Conservation (phyloP, 148 eudicot species). For the Rhododendron williamsianum region DNA sequence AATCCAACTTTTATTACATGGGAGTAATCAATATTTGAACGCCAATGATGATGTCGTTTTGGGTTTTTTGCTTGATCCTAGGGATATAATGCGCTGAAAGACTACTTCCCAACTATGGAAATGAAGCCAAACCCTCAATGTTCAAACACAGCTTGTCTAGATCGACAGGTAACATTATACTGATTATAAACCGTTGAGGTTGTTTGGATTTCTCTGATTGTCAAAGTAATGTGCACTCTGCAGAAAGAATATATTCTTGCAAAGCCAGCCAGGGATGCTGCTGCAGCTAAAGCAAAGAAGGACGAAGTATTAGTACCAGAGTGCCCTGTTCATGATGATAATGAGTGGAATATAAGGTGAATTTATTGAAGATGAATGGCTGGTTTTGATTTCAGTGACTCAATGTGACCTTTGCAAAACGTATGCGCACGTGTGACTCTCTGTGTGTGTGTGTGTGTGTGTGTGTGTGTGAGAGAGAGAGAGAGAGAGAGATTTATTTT, state of each 20-base stretch:
- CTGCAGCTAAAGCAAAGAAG: constrained; percentile 67
- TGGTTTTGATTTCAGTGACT: not conserved
- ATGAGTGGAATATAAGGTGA: constrained; percentile 94
- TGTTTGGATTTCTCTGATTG: not conserved
- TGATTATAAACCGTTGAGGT: not conserved
- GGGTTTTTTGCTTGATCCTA: constrained; percentile 21
- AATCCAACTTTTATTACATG: not conserved
- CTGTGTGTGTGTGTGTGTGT: not conserved
- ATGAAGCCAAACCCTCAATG: constrained; percentile 96
- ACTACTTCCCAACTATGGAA: constrained; percentile 91
- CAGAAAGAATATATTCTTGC: constrained; percentile 69
- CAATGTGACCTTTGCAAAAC: not conserved
- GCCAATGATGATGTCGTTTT: not conserved
- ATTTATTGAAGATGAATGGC: not conserved
- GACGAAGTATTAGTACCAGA: constrained; percentile 50
- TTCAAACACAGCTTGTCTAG: constrained; percentile 82
- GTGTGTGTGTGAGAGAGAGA: too few species aligned
- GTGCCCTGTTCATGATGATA: constrained; percentile 67
- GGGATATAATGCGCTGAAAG: constrained; percentile 95
- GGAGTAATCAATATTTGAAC: not conserved
- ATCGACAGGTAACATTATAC: constrained; percentile 58
- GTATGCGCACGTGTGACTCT: not conserved
- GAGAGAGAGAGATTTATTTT: not conserved
- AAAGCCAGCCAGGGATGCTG: constrained; percentile 89
- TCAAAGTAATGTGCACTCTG: constrained; percentile 10